These are phyloP conservation scores for Solanum clarkiae DNA, from an alignment of 257 asterid species.

Conservation along the genomic window DNA sequence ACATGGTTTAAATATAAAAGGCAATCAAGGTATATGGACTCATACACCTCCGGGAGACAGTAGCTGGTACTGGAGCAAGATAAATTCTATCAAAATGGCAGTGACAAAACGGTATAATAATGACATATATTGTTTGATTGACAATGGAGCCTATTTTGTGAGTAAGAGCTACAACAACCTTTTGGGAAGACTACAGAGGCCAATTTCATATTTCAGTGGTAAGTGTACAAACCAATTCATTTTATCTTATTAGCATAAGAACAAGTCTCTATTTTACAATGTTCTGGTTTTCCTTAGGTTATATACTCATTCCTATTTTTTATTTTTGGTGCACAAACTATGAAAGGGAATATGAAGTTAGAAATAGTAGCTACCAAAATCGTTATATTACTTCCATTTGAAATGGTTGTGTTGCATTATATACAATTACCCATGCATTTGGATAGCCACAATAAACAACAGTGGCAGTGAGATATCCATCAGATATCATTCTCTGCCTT, in stretches of 20 bases:
- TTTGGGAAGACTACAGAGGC: neutral
- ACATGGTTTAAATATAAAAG: too few species aligned
- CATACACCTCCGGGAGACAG: too few species aligned
- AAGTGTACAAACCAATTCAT: conserved; percentile 15
- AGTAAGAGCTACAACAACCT: too few species aligned
- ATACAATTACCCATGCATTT: neutral
- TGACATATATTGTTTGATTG: too few species aligned
- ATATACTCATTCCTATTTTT: neutral
- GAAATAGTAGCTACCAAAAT: neutral
- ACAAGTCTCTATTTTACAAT: neutral
- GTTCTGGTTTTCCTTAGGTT: neutral
- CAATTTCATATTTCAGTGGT: conserved; percentile 56
- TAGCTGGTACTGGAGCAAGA: too few species aligned
- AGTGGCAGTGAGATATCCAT: neutral
- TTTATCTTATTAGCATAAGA: neutral
- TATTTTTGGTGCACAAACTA: neutral
- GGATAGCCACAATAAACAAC: neutral
- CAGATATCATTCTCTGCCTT: neutral
- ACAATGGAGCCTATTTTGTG: too few species aligned
- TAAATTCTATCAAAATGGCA: too few species aligned
- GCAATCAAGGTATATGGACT: too few species aligned
- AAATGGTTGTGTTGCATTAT: neutral
- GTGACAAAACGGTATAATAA: too few species aligned
- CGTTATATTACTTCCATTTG: neutral
- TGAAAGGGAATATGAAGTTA: neutral